These are phyloP conservation scores for Carex kokanica DNA, from an alignment of 176 grass and related monocot genomes.

Conservation along the genomic window DNA sequence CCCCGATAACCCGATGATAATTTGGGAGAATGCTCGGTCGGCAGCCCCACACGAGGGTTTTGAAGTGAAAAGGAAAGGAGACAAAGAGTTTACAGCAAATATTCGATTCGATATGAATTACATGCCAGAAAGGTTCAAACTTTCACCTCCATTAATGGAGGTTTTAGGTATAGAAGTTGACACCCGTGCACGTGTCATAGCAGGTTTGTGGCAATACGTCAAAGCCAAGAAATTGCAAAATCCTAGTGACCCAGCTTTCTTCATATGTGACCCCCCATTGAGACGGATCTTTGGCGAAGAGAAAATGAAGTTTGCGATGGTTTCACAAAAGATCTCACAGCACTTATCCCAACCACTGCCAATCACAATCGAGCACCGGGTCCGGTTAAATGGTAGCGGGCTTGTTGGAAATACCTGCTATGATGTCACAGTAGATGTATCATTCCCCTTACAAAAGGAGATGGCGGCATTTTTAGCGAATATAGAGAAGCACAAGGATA, in stretches of 20 bases:
- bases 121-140: conserved; percentile 81
- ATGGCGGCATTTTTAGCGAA: conserved; percentile 76
- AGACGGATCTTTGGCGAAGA: conserved; percentile 91
- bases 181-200: conserved; percentile 72
- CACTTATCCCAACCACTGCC: conserved; percentile 63
- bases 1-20: conserved; percentile 62
- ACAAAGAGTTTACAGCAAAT: conserved; percentile 76
- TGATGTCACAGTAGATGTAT: conserved; percentile 89
- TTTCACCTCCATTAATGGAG: conserved; percentile 80
- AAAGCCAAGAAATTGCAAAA: conserved; percentile 96
- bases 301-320: conserved; percentile 76
- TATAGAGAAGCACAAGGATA: conserved; percentile 92
- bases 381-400: conserved; percentile 69
- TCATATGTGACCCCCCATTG: conserved; percentile 65
- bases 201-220: conserved; percentile 92
- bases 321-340: conserved; percentile 94
- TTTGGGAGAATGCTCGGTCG: conserved; percentile 73
- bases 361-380: conserved; percentile 83
- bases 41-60: conserved; percentile 74
- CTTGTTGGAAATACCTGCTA: conserved; percentile 66
- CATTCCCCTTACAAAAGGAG: conserved; percentile 89
- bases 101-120: conserved; percentile 91
- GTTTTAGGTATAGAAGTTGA: conserved; percentile 90
- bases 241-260: conserved; percentile 73
- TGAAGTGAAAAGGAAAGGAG: conserved; percentile 89